Percentiles rank a stretch among this genome's conserved stretches.
Evolutionary conservation across 2,329 filamentous ascomycete genomes (phyloP).

Genomic region (Fusarium xyrophilum): DNA sequence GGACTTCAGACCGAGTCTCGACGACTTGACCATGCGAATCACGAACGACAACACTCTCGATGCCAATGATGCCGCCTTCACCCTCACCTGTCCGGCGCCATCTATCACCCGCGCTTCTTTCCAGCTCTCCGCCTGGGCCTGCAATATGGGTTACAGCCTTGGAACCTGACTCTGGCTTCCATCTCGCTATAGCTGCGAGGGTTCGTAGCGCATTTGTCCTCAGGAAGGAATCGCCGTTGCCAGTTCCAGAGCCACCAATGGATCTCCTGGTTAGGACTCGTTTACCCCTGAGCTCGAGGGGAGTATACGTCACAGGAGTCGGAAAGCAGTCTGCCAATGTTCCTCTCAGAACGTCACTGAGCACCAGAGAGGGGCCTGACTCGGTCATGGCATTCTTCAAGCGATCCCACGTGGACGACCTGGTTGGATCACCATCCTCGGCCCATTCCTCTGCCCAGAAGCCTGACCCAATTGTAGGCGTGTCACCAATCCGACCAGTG

Average conservation of each 20-base stretch:
- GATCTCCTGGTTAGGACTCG: constrained; percentile 44
- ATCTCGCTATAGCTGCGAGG: constrained; percentile 75
- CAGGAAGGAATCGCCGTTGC: constrained; percentile 89
- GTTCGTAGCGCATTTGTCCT: constrained; percentile 74
- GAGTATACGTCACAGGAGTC: constrained; percentile 52
- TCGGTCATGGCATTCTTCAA: constrained; percentile 15
- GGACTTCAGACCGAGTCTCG: constrained; percentile 57
- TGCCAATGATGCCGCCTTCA: constrained; percentile 84
- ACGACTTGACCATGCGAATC: constrained; percentile 53
- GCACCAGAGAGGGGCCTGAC: constrained; percentile 18
- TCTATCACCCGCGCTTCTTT: constrained; percentile 74
- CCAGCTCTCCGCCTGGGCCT: constrained; percentile 75
- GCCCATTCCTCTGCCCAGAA: constrained; percentile 91
- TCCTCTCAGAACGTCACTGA: constrained; percentile 52
- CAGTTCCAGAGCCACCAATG: constrained; percentile 75
- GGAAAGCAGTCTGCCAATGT: constrained; percentile 68
- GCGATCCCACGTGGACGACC: constrained; percentile 15
- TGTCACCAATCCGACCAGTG: constrained; percentile 84
- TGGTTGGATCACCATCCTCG: constrained; percentile 52
- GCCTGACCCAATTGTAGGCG: constrained; percentile 80
- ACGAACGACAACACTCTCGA: constrained; percentile 64
- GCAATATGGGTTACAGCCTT: constrained; percentile 69
- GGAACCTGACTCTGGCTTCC: constrained; percentile 59
- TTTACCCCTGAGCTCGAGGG: constrained; percentile 24
- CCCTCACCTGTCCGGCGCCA: constrained; percentile 81